phyloP scores from a whole-genome alignment of 2,329 filamentous ascomycete species.

The Diaporthe longicolla region DNA sequence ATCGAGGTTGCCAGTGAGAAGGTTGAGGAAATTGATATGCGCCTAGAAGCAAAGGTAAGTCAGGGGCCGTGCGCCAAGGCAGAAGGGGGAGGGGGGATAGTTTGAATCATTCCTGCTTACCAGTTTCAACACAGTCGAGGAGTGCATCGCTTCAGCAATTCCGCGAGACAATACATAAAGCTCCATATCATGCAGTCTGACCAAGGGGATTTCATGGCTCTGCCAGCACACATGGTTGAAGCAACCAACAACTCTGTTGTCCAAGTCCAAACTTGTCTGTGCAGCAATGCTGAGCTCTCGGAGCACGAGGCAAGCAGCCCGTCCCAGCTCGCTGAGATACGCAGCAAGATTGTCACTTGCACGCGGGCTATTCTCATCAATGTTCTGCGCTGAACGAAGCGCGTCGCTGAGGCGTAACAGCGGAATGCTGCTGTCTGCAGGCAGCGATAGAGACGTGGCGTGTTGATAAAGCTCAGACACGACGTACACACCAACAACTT shows the following conservation, averaged over 20 bases:
- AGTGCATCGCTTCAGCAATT: slow-evolving; percentile 33
- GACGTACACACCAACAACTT: slow-evolving; percentile 37
- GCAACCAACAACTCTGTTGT: slow-evolving; percentile 35
- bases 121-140: slow-evolving; percentile 12
- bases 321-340: slow-evolving; percentile 38
- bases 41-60: neutral
- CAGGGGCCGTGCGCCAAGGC: neutral
- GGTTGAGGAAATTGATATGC: slow-evolving; percentile 14
- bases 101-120: slow-evolving; percentile 24
- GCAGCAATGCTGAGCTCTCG: slow-evolving; percentile 35
- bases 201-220: slow-evolving; percentile 6
- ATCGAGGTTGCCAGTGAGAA: slow-evolving; percentile 23
- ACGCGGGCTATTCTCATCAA: neutral
- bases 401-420: slow-evolving; percentile 10
- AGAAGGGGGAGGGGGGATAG: neutral
- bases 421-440: slow-evolving; percentile 5
- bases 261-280: slow-evolving; percentile 34
- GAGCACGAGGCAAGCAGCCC: slow-evolving; percentile 34
- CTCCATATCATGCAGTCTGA: slow-evolving; percentile 2
- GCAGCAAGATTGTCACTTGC: slow-evolving; percentile 7
- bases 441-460: slow-evolving; percentile 15
- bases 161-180: slow-evolving; percentile 35
- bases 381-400: slow-evolving; percentile 13
- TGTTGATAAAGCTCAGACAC: slow-evolving; percentile 39
- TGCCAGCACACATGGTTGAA: slow-evolving; percentile 10